Base-by-base conservation (phyloP, 768 basidiomycete genomes). In the Xerocomellus chrysenteron region DNA sequence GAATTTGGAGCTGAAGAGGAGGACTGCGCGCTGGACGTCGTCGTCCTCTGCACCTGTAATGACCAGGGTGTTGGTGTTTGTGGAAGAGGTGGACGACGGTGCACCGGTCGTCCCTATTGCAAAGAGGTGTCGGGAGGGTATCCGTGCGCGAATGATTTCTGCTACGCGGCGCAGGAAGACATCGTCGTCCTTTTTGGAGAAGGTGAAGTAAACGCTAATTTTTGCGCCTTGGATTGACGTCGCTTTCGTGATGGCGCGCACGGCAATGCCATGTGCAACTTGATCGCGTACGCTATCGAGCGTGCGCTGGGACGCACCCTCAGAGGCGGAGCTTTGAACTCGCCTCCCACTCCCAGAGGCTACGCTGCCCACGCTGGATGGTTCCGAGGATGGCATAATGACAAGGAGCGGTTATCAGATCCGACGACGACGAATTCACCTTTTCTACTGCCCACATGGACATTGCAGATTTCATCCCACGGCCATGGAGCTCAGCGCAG, bases 1-100 rank as follows among this genome's bases (percentile, higher is more conserved):
- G 65, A 92, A 87, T 67, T 90, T 90, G 36, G 87, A 80, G 50
- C 76, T 76, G 14, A 80, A 77, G 50, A 91, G 81, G 9, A 88
- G 78, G 26, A 82, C 77, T 1, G 88, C 87, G 21, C 87, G 82
- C 50, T 86, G 81, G n/a, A 90, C 78, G 48, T 81, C 79, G 10
- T 80, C 78, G 12, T 74, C 70, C 1, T 80, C 77, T 8, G 86
- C 82, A 10, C 82, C 82, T 47, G 78, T 80, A 52, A 91, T 75
- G 52, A 90, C 74, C 13, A 91, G 74, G 4, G 78, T 75, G 58
- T 80, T 81, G 56, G 69, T 54, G 11, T 65, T 59, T 9, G 62
- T 61, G 40, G 53, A 7, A 16, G 62, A 62, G 3, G 76, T 67
- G 7, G 62, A 45, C 40, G 56, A 62, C 61, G 68, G 63, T 66